Conservation (phyloP, 768 basidiomycete genomes). For the Leccinellum luteum region DNA sequence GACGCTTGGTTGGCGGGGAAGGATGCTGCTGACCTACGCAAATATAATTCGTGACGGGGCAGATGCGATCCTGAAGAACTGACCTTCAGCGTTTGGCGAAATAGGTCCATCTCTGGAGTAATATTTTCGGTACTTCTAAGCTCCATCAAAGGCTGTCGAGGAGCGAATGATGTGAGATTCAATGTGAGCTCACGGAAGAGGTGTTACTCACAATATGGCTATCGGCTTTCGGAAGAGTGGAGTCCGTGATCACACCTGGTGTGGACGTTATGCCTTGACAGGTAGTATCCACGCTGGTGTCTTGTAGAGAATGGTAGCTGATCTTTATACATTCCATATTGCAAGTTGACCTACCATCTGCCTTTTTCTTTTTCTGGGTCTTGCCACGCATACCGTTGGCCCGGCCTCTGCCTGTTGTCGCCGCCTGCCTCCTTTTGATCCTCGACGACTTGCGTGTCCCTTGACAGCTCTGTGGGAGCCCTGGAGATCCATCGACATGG, state of each 20-base stretch:
- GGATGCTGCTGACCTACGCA: constrained; percentile 5
- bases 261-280: background rate
- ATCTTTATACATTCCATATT: background rate
- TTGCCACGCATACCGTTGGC: constrained; percentile 30
- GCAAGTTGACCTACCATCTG: background rate
- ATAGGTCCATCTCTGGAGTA: background rate
- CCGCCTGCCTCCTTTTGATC: constrained; percentile 14
- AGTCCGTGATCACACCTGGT: background rate
- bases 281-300: background rate
- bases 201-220: constrained; percentile 8
- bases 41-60: background rate
- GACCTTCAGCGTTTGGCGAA: constrained; percentile 13
- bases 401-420: constrained; percentile 1
- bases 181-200: background rate
- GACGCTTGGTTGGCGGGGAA: background rate
- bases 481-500: constrained; percentile 35
- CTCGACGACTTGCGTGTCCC: constrained; percentile 18
- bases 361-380: constrained; percentile 5
- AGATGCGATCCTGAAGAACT: constrained; percentile 3
- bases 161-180: background rate
- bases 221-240: background rate
- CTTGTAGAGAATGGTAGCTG: background rate
- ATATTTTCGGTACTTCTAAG: background rate
- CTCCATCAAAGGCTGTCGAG: constrained; percentile 1
- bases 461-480: background rate